Evolutionary conservation across 139 green algal genomes (phyloP).

Genomic region (Raphidocelis subcapitata): DNA sequence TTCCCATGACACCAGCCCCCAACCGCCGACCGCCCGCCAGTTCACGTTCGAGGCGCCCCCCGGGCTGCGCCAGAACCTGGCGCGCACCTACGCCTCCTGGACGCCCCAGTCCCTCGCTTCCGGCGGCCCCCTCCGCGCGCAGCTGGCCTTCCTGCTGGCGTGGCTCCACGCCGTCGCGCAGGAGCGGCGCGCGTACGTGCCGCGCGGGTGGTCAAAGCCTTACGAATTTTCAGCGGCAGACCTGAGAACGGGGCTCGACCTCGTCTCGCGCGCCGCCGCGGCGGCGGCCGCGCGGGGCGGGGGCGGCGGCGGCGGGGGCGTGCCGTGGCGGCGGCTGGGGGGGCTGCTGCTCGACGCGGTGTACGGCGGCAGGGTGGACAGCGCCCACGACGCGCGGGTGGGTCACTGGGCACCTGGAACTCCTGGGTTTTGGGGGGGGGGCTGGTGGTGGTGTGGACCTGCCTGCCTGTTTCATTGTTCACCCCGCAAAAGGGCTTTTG

Average conservation of each 20-base stretch:
- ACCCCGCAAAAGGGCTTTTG: no score
- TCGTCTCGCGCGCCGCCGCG: constrained; percentile 43
- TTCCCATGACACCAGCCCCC: no score
- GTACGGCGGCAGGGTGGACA: constrained; percentile 81
- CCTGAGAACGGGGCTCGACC: constrained; percentile 63
- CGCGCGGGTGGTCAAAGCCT: constrained; percentile 74
- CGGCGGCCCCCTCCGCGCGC: constrained; percentile 45
- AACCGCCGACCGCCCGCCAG: constrained; percentile 26
- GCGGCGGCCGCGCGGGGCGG: neutral
- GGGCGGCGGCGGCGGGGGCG: neutral
- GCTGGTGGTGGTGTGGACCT: no score
- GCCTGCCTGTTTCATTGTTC: no score
- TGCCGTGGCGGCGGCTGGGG: constrained; percentile 68
- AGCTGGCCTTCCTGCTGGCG: constrained; percentile 84
- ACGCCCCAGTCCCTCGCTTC: constrained; percentile 37
- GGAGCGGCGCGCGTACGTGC: constrained; percentile 75
- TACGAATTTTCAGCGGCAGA: constrained; percentile 86
- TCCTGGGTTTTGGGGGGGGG: no score
- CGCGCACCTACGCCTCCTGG: constrained; percentile 73
- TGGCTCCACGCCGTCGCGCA: constrained; percentile 86
- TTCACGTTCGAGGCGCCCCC: constrained; percentile 81
- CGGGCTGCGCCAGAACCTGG: constrained; percentile 82
- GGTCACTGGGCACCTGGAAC: no score
- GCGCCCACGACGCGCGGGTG: constrained; percentile 57
- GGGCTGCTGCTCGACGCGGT: constrained; percentile 79